Percentiles rank a stretch among this genome's conserved stretches.
These are phyloP conservation scores for Calocybe gangraenosa DNA, from an alignment of 768 basidiomycete genomes.

Conservation along the genomic window DNA sequence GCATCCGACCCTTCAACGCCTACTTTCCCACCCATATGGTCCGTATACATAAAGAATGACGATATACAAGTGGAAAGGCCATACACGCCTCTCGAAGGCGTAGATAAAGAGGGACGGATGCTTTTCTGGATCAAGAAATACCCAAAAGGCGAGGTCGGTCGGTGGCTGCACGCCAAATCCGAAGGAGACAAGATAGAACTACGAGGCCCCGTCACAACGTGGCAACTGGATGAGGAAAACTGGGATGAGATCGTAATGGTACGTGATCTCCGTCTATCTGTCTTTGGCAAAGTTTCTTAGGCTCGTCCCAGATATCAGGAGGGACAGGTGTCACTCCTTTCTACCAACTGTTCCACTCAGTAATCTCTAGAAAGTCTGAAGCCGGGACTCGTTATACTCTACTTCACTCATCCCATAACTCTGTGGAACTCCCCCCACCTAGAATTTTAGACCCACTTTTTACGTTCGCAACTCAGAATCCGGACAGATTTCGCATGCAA, in stretches of 20 bases:
- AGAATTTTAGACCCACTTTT: slow-evolving; percentile 51
- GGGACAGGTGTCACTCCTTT: slow-evolving; percentile 89
- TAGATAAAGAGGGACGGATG: slow-evolving; percentile 64
- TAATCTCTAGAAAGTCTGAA: slow-evolving; percentile 35
- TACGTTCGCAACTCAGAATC: slow-evolving; percentile 42
- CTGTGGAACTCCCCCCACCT: slow-evolving; percentile 66
- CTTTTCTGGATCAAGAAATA: slow-evolving; percentile 82
- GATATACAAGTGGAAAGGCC: slow-evolving; percentile 87
- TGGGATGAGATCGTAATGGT: slow-evolving; percentile 87
- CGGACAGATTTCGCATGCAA: slow-evolving; percentile 51
- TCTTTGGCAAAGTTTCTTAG: background rate
- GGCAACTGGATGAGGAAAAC: slow-evolving; percentile 45
- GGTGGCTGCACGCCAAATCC: slow-evolving; percentile 74
- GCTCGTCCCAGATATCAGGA: slow-evolving; percentile 63
- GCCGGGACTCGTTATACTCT: slow-evolving; percentile 59
- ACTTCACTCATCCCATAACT: slow-evolving; percentile 63
- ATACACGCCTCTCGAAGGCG: slow-evolving; percentile 76
- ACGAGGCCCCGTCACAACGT: slow-evolving; percentile 71
- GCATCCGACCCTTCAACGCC: slow-evolving; percentile 9
- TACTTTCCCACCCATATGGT: slow-evolving; percentile 53
- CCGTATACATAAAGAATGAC: slow-evolving; percentile 79
- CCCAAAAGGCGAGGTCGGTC: slow-evolving; percentile 71
- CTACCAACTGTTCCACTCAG: slow-evolving; percentile 63
- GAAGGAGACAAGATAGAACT: slow-evolving; percentile 69
- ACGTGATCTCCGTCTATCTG: slow-evolving; percentile 12